Evolutionary conservation across 2,329 filamentous ascomycete species (phyloP), one percentile per base, ranked within the genome.

Genomic region (Monosporascus sp.): DNA sequence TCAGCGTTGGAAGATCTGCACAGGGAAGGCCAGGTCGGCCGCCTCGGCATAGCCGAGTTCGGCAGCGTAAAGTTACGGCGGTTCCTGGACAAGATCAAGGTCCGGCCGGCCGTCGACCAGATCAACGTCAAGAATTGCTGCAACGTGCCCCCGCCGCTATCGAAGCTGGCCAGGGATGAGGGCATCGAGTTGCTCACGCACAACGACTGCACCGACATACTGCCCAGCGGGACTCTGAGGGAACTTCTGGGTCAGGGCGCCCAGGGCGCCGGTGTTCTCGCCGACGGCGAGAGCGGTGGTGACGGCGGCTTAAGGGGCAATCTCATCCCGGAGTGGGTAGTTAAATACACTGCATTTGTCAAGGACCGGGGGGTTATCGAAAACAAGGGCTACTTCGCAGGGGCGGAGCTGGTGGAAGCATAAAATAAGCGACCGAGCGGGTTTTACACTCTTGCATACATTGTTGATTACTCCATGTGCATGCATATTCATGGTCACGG

Each of bases 111-210:
- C 20, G 93, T 97, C 41, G 86, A 97, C 71, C 94, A 99, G 78
- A 96, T 99, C 78, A 97, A 97, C 69, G 83, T 96, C 49, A 86
- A 90, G 63, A 90, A 97, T 72, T 97, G 93, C 76, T 99, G 94
- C 73, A 93, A 91, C 47, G 94, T 97, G 44, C 94, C 94, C 8
- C 92, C 91, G 64, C 87, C 91, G 14, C 79, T 99, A 58, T 85
- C 91, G 55, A 74, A 88, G 64, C 86, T 95, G 63, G 93, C 93
- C n/a, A 92, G 90, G 70, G 79, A 86, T 59, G 80, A 91, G 67
- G 79, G 83, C 20, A 91, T 99, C 56, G 91, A 97, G 70, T 76
- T 99, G 53, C 77, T 97, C 52, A 96, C 95, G 41, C 94, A 99
- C 73, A 91, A 91, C 61, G 94, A 99, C 72, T 95, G 90, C 73